Evolutionary conservation across 352 stramenopile species (phyloP).

Genomic region (Peronospora tabacina): DNA sequence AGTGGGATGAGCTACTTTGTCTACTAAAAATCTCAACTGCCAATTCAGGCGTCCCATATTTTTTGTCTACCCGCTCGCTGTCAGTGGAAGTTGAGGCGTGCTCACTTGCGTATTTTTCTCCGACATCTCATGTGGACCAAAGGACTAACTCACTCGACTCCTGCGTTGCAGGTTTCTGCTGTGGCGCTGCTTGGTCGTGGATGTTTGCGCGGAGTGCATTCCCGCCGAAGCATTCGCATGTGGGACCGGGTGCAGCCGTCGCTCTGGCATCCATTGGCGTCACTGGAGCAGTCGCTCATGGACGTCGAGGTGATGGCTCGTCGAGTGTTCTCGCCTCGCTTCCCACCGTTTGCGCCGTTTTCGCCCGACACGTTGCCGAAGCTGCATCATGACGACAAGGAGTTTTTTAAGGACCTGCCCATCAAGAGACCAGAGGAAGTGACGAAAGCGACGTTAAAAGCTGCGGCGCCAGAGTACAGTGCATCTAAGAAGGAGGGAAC

Average conservation of each 20-base stretch:
- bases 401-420: slow-evolving; percentile 47
- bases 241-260: slow-evolving; percentile 46
- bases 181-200: background rate
- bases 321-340: slow-evolving; percentile 27
- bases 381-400: slow-evolving; percentile 30
- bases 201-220: slow-evolving; percentile 14
- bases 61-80: slow-evolving; percentile 2
- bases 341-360: slow-evolving; percentile 27
- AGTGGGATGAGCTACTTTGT: slow-evolving; percentile 14
- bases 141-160: background rate
- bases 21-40: slow-evolving; percentile 24
- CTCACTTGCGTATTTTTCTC: slow-evolving; percentile 14
- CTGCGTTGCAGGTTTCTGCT: background rate
- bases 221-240: slow-evolving; percentile 21
- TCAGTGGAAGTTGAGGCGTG: background rate
- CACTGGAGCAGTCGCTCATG: slow-evolving; percentile 64
- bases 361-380: slow-evolving; percentile 15
- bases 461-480: slow-evolving; percentile 7
- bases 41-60: slow-evolving; percentile 20
- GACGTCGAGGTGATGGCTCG: slow-evolving; percentile 36
- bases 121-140: slow-evolving; percentile 12
- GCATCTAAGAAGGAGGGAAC: slow-evolving; percentile 12
- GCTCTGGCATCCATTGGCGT: slow-evolving; percentile 42
- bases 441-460: slow-evolving; percentile 11
- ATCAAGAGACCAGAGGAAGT: slow-evolving; percentile 20